These are phyloP conservation scores for Picea glauca DNA, from an alignment of 75 land plant species.

Conservation along the genomic window DNA sequence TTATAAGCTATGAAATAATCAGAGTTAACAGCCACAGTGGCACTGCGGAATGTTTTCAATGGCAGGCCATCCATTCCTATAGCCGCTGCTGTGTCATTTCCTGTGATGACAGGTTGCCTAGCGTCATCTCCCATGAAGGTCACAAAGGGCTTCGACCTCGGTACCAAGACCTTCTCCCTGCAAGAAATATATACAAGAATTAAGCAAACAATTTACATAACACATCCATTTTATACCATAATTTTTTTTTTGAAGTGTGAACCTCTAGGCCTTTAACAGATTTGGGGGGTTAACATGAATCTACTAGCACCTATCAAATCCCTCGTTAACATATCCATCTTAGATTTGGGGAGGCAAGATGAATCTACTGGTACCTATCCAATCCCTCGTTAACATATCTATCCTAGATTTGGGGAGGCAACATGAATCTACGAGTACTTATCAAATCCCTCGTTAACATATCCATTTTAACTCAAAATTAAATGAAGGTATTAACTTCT, in stretches of 20 bases:
- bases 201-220: background rate
- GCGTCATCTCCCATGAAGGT: constrained; percentile 37
- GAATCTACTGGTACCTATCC: too few relatives aligned
- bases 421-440: background rate
- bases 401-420: background rate
- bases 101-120: constrained; percentile 38
- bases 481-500: too few relatives aligned
- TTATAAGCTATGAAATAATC: constrained; percentile 60
- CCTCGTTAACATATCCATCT: background rate
- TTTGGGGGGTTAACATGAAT: too few relatives aligned
- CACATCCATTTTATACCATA: background rate
- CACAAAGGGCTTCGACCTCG: constrained; percentile 42
- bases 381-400: background rate
- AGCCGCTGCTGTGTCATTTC: constrained; percentile 51
- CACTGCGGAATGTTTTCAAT: constrained; percentile 45
- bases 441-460: too few relatives aligned
- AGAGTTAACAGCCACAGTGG: constrained; percentile 56
- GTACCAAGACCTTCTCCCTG: constrained; percentile 67
- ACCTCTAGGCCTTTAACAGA: too few relatives aligned
- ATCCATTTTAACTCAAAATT: too few relatives aligned
- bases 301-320: too few relatives aligned
- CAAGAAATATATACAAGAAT: background rate
- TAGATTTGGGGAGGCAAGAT: background rate
- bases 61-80: constrained; percentile 38
- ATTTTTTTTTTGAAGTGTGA: background rate